phyloP scores from a whole-genome alignment of 208 protist species.

The Acanthamoeba triangularis region DNA sequence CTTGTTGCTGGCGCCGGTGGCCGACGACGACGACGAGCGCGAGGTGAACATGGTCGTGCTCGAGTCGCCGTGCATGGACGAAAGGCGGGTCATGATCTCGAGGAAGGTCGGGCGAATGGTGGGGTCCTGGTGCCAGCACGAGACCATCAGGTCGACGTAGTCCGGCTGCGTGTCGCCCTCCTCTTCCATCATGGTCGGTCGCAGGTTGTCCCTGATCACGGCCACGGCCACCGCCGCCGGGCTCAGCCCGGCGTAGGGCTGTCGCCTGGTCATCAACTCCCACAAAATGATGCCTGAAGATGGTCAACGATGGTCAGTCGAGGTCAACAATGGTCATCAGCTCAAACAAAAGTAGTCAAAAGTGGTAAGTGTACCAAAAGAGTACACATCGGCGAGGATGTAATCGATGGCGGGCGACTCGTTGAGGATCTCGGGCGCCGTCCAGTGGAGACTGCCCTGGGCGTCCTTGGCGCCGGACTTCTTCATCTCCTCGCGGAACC shows the following conservation, averaged over 20 bases:
- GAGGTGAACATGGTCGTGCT: background rate
- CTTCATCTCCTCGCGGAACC: slow-evolving; percentile 51
- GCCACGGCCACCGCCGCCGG: slow-evolving; percentile 53
- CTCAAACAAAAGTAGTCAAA: background rate
- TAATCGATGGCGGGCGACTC: background rate
- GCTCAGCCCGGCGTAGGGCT: slow-evolving; percentile 40
- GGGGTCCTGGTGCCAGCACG: slow-evolving; percentile 48
- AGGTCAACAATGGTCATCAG: too few relatives aligned
- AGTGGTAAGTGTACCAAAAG: background rate
- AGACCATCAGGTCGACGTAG: background rate
- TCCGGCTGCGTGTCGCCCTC: background rate
- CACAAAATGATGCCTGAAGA: slow-evolving; percentile 48
- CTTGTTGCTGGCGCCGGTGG: background rate
- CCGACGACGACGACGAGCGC: background rate
- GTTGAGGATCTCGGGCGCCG: slow-evolving; percentile 49
- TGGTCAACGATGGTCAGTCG: too few relatives aligned
- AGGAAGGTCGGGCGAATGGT: slow-evolving; percentile 63
- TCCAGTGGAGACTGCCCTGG: slow-evolving; percentile 22
- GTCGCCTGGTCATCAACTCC: slow-evolving; percentile 12
- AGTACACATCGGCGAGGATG: slow-evolving; percentile 47
- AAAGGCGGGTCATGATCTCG: slow-evolving; percentile 55
- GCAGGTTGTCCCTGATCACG: slow-evolving; percentile 28
- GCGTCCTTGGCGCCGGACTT: background rate
- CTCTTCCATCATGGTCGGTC: background rate
- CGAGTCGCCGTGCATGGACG: background rate